A percentile compares a stretch with the other conserved stretches of the same genome.
phyloP scores from a whole-genome alignment of 169 alveolate species.

The Cytauxzoon felis region DNA sequence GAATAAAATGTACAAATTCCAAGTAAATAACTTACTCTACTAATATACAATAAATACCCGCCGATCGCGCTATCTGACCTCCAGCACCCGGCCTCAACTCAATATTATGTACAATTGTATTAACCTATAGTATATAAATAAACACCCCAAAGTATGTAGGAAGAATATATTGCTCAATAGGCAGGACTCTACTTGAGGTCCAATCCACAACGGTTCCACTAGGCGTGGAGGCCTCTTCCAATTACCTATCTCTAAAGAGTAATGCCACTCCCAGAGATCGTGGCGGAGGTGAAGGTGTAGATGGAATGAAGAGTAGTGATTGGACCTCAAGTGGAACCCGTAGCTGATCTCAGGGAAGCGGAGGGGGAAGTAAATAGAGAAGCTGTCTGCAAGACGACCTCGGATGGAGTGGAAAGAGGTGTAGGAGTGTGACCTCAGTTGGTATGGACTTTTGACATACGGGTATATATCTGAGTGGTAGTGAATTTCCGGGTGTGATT shows the following conservation, averaged over 20 bases:
- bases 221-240: too few species aligned
- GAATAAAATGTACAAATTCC: background rate
- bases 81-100: conserved; percentile 88
- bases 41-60: conserved; percentile 81
- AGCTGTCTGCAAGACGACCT: too few species aligned
- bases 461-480: conserved; percentile 82
- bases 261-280: too few species aligned
- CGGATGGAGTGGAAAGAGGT: background rate
- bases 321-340: too few species aligned
- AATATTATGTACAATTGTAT: conserved; percentile 80
- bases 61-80: conserved; percentile 82
- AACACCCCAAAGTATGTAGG: background rate
- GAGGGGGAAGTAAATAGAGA: too few species aligned
- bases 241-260: too few species aligned
- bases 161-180: background rate
- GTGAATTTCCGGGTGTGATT: conserved; percentile 82
- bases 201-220: too few species aligned
- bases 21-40: conserved; percentile 26
- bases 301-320: too few species aligned
- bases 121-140: conserved; percentile 30
- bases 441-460: conserved; percentile 40
- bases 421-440: background rate
- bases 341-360: too few species aligned
- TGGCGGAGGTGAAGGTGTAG: too few species aligned
- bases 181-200: too few species aligned